Evolutionary conservation across 495 filamentous ascomycete species (phyloP).

Genomic region (Aspergillus cavernicola): DNA sequence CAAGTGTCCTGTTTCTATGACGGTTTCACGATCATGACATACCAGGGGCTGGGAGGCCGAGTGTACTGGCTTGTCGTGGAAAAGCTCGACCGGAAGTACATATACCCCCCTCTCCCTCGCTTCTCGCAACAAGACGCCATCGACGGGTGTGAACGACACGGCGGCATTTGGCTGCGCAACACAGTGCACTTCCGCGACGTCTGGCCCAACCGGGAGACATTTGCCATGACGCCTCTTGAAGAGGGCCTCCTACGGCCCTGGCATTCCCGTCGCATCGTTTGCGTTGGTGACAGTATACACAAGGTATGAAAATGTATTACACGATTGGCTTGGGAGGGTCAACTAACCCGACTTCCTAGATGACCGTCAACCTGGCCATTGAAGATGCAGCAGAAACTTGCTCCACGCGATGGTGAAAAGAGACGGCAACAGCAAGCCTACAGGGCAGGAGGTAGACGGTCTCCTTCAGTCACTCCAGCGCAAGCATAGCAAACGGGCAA

Average conservation of each 20-base stretch:
- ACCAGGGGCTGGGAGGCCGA: constrained; percentile 19
- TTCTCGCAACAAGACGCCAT: constrained; percentile 19
- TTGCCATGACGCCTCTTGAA: neutral
- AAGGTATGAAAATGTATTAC: neutral
- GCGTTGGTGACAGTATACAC: neutral
- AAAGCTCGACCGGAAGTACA: constrained; percentile 37
- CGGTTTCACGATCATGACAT: constrained; percentile 14
- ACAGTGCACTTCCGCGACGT: neutral
- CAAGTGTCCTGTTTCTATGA: constrained; percentile 18
- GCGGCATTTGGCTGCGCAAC: neutral
- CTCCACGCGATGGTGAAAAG: neutral
- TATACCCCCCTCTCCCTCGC: constrained; percentile 32
- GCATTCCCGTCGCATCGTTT: neutral
- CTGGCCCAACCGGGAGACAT: neutral
- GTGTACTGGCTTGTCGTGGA: constrained; percentile 34
- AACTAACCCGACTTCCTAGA: no score
- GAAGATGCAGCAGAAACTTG: neutral
- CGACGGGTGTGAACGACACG: neutral
- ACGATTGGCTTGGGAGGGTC: no score
- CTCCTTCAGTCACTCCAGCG: neutral
- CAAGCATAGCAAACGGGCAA: neutral
- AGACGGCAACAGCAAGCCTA: neutral
- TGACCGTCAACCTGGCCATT: neutral
- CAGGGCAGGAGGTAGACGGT: neutral
- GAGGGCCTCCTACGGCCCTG: neutral